Evolutionary conservation across 148 eudicot species (phyloP), one percentile per base, ranked within the genome.

Genomic region (Fagopyrum homotropicum): DNA sequence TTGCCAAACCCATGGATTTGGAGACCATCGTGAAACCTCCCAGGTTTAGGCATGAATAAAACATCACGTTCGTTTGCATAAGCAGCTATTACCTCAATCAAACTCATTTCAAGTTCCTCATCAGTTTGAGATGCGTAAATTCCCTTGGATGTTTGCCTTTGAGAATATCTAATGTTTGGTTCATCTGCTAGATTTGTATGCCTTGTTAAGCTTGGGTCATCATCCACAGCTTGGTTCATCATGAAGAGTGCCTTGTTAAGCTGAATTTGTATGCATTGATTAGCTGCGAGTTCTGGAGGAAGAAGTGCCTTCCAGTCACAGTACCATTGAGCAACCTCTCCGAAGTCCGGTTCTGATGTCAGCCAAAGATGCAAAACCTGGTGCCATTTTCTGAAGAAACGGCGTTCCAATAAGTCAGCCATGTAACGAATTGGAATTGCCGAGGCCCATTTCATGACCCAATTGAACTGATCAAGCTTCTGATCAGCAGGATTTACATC

Each of bases 331-430:
- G 63, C 7, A 9, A 57, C 30, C 63, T 57, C 63, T 57, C 19
- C 63, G 19, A 57, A 57, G 30, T 57, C 2, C 9, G 63, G 63
- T 26, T 57, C 17, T 19, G 26, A 7, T 5, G 30, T 57, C 29
- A 57, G 63, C 29, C 63, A 57, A 10, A 2, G 63, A 57, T 57
- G 84, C 79, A 93, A 76, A 72, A 84, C 91, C 74, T 85, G 89
- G 64, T 86, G 88, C 98, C 96, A 90, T 80, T 90, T 90, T 81
- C 81, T 83, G 81, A 93, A 91, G 83, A 93, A 93, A 66, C 81
- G 83, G 26, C 87, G 44, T 56, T 93, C 98, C 82, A 93, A 80
- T 44, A 93, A 77, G 49, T 44, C 86, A 60, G 89, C 82, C 94
- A 89, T 91, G 75, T 91, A 94, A 68, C 84, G 89, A 40, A 82